phyloP scores from a whole-genome alignment of 306 rosid species.

The Psophocarpus tetragonolobus region DNA sequence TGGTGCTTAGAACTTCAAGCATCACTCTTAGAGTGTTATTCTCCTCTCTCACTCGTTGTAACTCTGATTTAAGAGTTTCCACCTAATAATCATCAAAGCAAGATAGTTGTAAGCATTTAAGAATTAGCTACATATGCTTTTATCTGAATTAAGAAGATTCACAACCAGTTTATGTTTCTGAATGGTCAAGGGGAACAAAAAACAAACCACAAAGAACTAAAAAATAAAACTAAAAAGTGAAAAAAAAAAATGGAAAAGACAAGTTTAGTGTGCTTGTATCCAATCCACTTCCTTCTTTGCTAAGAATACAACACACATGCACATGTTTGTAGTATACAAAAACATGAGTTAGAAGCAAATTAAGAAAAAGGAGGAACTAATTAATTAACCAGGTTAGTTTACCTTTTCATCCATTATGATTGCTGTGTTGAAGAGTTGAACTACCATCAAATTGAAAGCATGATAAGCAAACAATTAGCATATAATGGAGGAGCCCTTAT shows the following conservation, averaged over 20 bases:
- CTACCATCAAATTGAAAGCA: constrained; percentile 9
- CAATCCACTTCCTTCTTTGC: neutral
- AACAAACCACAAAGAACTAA: neutral
- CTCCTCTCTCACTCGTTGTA: constrained; percentile 54
- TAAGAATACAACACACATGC: neutral
- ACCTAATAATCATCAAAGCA: constrained; percentile 39
- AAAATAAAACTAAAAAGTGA: neutral
- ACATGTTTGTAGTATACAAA: neutral
- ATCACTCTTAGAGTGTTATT: constrained; percentile 51
- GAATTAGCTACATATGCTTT: neutral
- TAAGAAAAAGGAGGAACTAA: neutral
- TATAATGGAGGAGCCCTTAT: neutral
- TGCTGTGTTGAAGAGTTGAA: constrained; percentile 12
- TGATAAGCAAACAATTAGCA: neutral
- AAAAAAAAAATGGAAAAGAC: neutral
- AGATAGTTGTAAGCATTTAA: neutral
- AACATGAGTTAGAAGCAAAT: neutral
- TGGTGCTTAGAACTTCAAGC: constrained; percentile 51
- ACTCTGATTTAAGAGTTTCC: constrained; percentile 35
- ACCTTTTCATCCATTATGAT: constrained; percentile 43
- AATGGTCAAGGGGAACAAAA: neutral
- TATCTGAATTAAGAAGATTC: neutral
- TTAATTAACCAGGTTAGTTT: neutral
- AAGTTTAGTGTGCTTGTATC: neutral
- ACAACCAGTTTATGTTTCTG: neutral